A percentile compares a stretch with the other conserved stretches of the same genome.
Conservation (phyloP, 768 basidiomycete species). For the Rhodotorula taiwanensis region DNA sequence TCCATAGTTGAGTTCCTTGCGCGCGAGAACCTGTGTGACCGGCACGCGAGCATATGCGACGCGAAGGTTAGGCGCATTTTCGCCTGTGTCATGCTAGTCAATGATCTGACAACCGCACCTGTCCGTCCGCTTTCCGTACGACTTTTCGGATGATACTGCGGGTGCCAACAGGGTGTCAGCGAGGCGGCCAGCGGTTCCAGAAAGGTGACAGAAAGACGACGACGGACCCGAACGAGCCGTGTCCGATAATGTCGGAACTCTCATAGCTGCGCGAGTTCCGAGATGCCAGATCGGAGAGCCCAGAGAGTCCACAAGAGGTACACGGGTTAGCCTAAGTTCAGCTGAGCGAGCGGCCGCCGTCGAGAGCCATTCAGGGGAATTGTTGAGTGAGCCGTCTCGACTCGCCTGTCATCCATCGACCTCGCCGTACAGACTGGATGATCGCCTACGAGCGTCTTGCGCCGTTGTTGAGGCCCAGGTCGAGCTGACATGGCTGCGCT, state of each 20-base stretch:
- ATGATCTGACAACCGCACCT: constrained; percentile 7
- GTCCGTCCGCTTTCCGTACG: constrained; percentile 42
- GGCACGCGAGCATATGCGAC: neutral
- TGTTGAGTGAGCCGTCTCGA: constrained; percentile 2
- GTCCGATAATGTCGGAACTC: no score
- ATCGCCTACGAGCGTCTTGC: constrained; percentile 34
- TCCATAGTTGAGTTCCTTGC: constrained; percentile 89
- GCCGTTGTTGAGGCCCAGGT: neutral
- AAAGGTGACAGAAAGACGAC: neutral
- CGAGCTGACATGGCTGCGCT: neutral
- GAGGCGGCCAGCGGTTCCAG: neutral
- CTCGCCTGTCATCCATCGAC: constrained; percentile 25
- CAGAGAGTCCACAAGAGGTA: no score
- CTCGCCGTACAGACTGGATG: constrained; percentile 24
- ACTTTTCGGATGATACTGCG: constrained; percentile 80
- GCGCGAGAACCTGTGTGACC: constrained; percentile 29
- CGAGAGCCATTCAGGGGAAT: neutral
- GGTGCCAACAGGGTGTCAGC: neutral
- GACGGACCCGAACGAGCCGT: neutral
- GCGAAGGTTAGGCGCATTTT: no score
- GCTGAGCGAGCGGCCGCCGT: no score
- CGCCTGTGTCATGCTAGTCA: neutral
- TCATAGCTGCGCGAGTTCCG: no score
- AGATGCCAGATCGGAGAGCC: no score
- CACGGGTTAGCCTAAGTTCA: no score